phyloP scores from a whole-genome alignment of 1,139 yeast species.

The Wickerhamomyces sp. region DNA sequence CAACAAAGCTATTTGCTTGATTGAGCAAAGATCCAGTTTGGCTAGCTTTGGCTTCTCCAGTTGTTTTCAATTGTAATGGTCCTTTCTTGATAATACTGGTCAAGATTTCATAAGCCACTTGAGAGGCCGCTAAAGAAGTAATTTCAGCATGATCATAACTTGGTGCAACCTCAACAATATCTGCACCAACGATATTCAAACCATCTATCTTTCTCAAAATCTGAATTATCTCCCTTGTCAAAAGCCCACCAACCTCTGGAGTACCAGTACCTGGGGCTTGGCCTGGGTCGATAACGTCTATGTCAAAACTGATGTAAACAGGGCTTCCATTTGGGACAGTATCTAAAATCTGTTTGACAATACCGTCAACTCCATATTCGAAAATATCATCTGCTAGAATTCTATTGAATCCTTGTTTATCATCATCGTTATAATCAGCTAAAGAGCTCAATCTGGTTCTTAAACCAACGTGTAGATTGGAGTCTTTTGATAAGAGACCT shows the following conservation, averaged over 20 bases:
- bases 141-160: slow-evolving; percentile 68
- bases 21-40: not conserved
- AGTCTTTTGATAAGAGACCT: slow-evolving; percentile 49
- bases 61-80: slow-evolving; percentile 11
- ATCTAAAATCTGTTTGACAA: slow-evolving; percentile 45
- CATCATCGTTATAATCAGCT: slow-evolving; percentile 61
- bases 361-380: slow-evolving; percentile 50
- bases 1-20: not conserved
- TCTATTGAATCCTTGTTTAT: slow-evolving; percentile 56
- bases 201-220: slow-evolving; percentile 54
- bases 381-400: slow-evolving; percentile 70
- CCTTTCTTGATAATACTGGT: slow-evolving; percentile 73
- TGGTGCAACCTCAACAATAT: slow-evolving; percentile 75
- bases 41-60: not conserved
- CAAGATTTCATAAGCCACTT: slow-evolving; percentile 62
- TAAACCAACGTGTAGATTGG: slow-evolving; percentile 68
- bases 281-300: slow-evolving; percentile 79
- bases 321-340: slow-evolving; percentile 54
- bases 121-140: slow-evolving; percentile 75
- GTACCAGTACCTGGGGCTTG: slow-evolving; percentile 84
- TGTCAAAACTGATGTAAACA: slow-evolving; percentile 68
- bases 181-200: slow-evolving; percentile 70
- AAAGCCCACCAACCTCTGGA: slow-evolving; percentile 78
- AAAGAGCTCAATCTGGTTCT: slow-evolving; percentile 63
- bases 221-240: slow-evolving; percentile 68